Evolutionary conservation across 2,329 filamentous ascomycete genomes (phyloP), one percentile per base, ranked within the genome.

Genomic region (Cladosporium sp.): DNA sequence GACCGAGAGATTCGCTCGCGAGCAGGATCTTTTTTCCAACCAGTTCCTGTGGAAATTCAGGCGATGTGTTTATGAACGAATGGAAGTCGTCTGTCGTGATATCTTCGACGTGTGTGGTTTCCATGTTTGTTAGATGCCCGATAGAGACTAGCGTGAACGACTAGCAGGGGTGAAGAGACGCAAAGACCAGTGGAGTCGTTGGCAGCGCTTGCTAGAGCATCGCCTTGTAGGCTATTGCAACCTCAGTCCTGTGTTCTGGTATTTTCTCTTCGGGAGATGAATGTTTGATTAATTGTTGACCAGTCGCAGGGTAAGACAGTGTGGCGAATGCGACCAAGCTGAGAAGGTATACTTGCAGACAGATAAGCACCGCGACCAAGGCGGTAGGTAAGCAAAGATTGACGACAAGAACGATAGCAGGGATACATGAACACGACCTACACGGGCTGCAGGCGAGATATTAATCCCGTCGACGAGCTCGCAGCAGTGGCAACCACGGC

Each of bases 1-100:
- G 84, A 3, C 83, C 84, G 51, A 86, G 83, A 0, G 83, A 86
- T 62, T 87, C 84, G 12, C 83, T 86, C 54, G 83, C 84, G 7
- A 87, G 75, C 7, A 87, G 68, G 53, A 87, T 75, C 54, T 77
- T 78, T 64, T 81, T 83, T 8, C 79, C 80, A 32, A 72, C 67
- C n/a, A 86, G 72, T 7, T 69, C 56, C 15, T 51, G 57, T 4
- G 74, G 74, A 46, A 77, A 77, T 18, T 59, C 55, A 5, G 50
- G 20, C 9, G 46, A 16, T 5, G 32, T 48, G 45, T 13, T 33
- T 35, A 16, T 7, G 22, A 27, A 27, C 5, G 22, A 27, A 5
- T 27, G 22, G 5, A 27, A 27, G n/a, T 3, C 8, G 12, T 13
- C 12, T 18, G 33, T 19, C 4, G 15, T 12, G 25, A 30, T 27